These are phyloP conservation scores for Venturia asperata DNA, from an alignment of 2,329 filamentous ascomycete species.

Conservation along the genomic window DNA sequence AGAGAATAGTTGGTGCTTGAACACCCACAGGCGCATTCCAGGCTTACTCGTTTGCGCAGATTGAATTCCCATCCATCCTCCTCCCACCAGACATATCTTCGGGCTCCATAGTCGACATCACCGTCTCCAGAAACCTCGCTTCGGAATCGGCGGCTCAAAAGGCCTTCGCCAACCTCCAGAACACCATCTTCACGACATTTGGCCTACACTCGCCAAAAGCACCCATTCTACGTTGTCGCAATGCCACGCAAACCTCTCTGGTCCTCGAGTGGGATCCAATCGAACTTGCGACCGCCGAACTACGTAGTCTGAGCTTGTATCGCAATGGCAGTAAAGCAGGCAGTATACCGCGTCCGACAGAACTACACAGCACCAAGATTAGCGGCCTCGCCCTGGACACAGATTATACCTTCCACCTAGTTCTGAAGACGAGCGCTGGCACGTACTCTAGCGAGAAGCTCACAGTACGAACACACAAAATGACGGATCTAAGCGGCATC, in stretches of 20 bases:
- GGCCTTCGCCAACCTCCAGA: conserved; percentile 78
- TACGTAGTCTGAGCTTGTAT: conserved; percentile 83
- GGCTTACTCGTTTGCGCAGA: conserved; percentile 48
- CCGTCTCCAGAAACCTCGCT: conserved; percentile 75
- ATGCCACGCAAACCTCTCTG: conserved; percentile 96
- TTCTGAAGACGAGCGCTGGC: conserved; percentile 83
- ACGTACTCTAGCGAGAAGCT: conserved; percentile 79
- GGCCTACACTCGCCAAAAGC: conserved; percentile 69
- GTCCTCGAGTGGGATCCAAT: conserved; percentile 98
- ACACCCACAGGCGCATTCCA: conserved; percentile 16
- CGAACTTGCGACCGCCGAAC: conserved; percentile 81
- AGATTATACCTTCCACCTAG: conserved; percentile 89
- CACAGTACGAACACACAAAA: conserved; percentile 87
- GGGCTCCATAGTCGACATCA: conserved; percentile 96
- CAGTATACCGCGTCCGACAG: conserved; percentile 78
- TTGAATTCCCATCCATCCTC: conserved; percentile 97
- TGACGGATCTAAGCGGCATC: conserved; percentile 94
- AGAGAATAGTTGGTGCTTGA: conserved; percentile 67
- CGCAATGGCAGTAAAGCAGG: conserved; percentile 96
- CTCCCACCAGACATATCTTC: conserved; percentile 91
- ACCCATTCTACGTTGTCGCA: conserved; percentile 81
- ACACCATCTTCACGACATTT: conserved; percentile 79
- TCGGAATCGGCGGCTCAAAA: conserved; percentile 70
- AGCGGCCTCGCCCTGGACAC: conserved; percentile 92
- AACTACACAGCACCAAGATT: conserved; percentile 94